Percentiles rank a stretch among this genome's conserved stretches.
Evolutionary conservation across 73 alveolate species (phyloP).

Genomic region (Tetrahymena elliotti): DNA sequence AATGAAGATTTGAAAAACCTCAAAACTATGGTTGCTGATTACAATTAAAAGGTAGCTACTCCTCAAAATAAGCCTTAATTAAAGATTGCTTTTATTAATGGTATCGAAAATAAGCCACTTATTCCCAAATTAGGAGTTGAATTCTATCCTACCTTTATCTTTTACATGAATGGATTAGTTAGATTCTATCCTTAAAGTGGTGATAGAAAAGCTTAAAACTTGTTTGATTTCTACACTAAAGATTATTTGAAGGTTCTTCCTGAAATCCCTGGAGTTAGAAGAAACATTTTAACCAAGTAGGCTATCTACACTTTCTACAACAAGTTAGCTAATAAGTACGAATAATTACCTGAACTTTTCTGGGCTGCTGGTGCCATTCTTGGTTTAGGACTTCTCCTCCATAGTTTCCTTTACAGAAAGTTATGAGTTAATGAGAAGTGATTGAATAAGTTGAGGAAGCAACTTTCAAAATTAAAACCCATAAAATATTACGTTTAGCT

Average conservation of each 20-base stretch:
- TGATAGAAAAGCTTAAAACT: not conserved
- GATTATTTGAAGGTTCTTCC: not conserved
- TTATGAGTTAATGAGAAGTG: not conserved
- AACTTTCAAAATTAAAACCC: not conserved
- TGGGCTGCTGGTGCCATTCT: not conserved
- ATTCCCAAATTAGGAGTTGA: not conserved
- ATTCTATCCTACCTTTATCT: not conserved
- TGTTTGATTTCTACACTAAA: not conserved
- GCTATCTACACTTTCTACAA: not conserved
- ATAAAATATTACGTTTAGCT: not conserved
- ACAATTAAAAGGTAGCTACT: not conserved
- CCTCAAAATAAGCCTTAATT: not conserved
- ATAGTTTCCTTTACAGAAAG: not conserved
- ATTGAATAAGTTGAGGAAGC: not conserved
- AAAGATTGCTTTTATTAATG: not conserved
- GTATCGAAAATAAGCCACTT: not conserved
- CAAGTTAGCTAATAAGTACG: not conserved
- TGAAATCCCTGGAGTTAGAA: not conserved
- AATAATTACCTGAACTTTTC: not conserved
- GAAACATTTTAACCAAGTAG: not conserved
- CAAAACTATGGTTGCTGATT: not conserved
- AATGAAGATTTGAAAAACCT: not conserved
- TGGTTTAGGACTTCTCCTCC: not conserved
- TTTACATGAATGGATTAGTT: not conserved
- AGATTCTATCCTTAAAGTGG: not conserved